Evolutionary conservation across 768 basidiomycete genomes (phyloP), one percentile per base, ranked within the genome.

Genomic region (Tulasnella sp.): DNA sequence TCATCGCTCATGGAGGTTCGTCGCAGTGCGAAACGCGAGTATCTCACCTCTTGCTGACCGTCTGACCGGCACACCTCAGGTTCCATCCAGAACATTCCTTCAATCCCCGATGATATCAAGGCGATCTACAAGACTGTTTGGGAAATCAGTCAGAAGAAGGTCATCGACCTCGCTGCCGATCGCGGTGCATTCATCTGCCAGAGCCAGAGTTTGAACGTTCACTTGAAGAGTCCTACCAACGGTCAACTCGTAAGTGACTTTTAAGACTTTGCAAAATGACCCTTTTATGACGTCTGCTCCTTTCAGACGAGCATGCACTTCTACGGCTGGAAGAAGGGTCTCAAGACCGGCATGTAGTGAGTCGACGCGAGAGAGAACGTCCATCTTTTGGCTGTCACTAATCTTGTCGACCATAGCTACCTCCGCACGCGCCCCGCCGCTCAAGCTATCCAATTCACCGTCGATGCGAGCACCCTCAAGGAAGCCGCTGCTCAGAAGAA

Each of bases 51-150:
- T 5, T 40, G 9, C 35, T 47, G 4, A 47, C 62, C 9, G 40
- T 34, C n/a, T 37, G 4, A 66, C 64, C 12, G n/a, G n/a, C n/a
- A 47, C n/a, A 1, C 40, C 1, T 39, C 42, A n/a, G 59, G 91
- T 34, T 91, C 90, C 6, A 80, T 92, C 34, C 94, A 96, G 79
- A 92, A 88, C 79, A 94, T 98, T 76, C 89, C 92, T 34, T 86
- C 78, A 63, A 94, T 98, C 76, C 95, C 96, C 1, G 89, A 88
- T 72, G 88, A 97, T 75, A 85, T 95, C 81, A 98, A 97, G 82
- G 91, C 92, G 0, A 95, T 99, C 83, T 99, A 99, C 88, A 98
- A 98, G 84, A 99, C 96, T n/a, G 96, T 98, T 65, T 99, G 96
- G 96, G 96, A 99, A 83, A 95, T 99, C 80, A 90, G 88, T 62